These are phyloP conservation scores for Mycena capillaripes DNA, from an alignment of 768 basidiomycete genomes.

Conservation along the genomic window DNA sequence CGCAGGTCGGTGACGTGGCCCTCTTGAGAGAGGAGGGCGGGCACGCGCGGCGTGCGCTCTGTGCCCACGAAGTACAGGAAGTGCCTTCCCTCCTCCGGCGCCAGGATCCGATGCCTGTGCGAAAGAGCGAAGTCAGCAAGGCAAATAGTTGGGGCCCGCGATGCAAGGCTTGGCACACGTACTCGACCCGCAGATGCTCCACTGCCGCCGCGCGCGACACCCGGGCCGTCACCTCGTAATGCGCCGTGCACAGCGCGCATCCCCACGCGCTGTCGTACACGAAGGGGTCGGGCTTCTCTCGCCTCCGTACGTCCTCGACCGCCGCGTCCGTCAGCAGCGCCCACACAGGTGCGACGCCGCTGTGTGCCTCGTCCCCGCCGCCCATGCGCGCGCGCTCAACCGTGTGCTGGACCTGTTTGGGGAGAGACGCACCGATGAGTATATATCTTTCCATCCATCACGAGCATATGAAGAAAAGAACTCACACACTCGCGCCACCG, in stretches of 20 bases:
- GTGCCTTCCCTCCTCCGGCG: conserved; percentile 6
- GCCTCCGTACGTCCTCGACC: conserved; percentile 25
- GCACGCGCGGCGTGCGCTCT: conserved; percentile 29
- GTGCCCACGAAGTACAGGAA: conserved; percentile 17
- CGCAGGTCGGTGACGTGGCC: conserved; percentile 6
- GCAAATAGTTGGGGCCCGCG: not conserved
- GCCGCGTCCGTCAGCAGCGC: conserved; percentile 35
- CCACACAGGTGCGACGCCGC: conserved; percentile 20
- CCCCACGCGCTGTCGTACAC: conserved; percentile 26
- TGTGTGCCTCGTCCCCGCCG: conserved; percentile 7
- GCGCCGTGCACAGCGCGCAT: conserved; percentile 35
- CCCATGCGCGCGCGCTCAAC: conserved; percentile 23
- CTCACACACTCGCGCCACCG: conserved; percentile 35
- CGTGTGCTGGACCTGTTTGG: conserved; percentile 28
- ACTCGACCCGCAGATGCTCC: conserved; percentile 19
- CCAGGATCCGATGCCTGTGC: conserved; percentile 13
- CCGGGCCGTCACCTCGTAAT: conserved; percentile 26
- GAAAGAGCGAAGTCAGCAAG: not conserved
- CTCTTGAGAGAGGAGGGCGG: conserved; percentile 22
- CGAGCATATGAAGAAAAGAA: not conserved
- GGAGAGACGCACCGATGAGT: too few relatives aligned
- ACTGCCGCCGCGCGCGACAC: conserved; percentile 18
- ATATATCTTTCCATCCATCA: not conserved
- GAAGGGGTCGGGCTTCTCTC: conserved; percentile 29
- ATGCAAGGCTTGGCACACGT: not conserved